Conservation (phyloP, 495 filamentous ascomycete genomes). For the Lasiosphaeriaceae sp. region DNA sequence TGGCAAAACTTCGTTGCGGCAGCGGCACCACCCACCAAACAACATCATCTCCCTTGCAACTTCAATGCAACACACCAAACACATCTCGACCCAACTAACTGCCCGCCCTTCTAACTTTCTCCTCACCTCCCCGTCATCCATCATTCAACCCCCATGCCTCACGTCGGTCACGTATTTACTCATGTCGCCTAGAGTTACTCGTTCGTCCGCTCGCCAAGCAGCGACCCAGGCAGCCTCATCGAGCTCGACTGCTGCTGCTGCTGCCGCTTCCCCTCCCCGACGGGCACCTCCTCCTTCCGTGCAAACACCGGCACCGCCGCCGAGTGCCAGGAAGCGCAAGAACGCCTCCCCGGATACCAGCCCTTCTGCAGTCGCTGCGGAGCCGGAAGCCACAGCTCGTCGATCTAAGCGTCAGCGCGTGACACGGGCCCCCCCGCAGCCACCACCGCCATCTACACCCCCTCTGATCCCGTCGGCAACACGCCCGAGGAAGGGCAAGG, state of each 20-base stretch:
- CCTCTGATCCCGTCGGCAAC: constrained; percentile 35
- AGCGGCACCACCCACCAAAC: neutral
- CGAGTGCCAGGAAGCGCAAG: constrained; percentile 41
- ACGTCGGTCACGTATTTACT: constrained; percentile 43
- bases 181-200: constrained; percentile 82
- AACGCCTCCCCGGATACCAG: constrained; percentile 20
- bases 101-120: neutral
- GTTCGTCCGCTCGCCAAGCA: constrained; percentile 73
- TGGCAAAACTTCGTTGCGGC: neutral
- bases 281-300: constrained; percentile 40
- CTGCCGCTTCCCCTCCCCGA: constrained; percentile 36
- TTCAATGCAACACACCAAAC: neutral
- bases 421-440: constrained; percentile 31
- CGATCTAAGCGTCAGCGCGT: constrained; percentile 51
- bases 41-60: neutral
- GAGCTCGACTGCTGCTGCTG: constrained; percentile 31
- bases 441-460: constrained; percentile 15
- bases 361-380: constrained; percentile 26
- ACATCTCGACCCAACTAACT: neutral
- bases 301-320: constrained; percentile 25
- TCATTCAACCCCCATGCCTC: constrained; percentile 16
- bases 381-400: constrained; percentile 37
- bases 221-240: constrained; percentile 54
- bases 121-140: constrained; percentile 10
- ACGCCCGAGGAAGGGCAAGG: constrained; percentile 60